Evolutionary conservation across 768 basidiomycete genomes (phyloP).

Genomic region (Cystofilobasidium capitatum): DNA sequence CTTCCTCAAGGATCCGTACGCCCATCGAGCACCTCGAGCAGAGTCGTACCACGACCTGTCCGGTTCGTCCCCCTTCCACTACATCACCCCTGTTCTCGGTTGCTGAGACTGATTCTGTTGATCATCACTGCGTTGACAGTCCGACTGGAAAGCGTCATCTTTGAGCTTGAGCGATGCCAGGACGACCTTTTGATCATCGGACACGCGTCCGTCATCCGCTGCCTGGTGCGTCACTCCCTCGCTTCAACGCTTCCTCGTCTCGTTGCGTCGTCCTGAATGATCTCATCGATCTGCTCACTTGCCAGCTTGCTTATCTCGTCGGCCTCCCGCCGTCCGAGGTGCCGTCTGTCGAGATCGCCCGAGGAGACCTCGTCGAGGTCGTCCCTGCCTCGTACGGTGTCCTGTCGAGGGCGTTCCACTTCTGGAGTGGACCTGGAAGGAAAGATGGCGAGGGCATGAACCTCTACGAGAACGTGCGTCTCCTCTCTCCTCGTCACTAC

Average conservation of each 20-base stretch:
- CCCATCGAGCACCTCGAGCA: conserved; percentile 44
- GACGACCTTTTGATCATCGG: conserved; percentile 94
- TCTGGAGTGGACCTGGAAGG: conserved; percentile 39
- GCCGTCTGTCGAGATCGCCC: conserved; percentile 90
- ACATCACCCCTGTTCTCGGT: no score
- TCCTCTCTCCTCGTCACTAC: not conserved
- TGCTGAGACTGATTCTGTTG: no score
- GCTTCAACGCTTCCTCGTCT: not conserved
- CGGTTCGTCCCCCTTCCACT: conserved; percentile 32
- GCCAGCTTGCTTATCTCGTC: conserved; percentile 50
- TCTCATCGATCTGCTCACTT: not conserved
- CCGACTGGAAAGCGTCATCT: conserved; percentile 80
- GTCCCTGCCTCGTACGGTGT: conserved; percentile 54
- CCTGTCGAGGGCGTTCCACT: conserved; percentile 62
- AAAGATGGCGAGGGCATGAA: conserved; percentile 37
- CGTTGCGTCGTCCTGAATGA: not conserved
- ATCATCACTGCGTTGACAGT: conserved; percentile 45
- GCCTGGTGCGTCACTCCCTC: conserved; percentile 46
- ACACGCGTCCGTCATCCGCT: conserved; percentile 63
- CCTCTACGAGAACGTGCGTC: conserved; percentile 38
- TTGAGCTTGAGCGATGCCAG: conserved; percentile 87
- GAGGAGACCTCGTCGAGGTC: conserved; percentile 85
- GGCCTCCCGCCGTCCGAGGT: conserved; percentile 93
- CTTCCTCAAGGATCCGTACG: conserved; percentile 82
- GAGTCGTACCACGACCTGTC: conserved; percentile 89